Evolutionary conservation across 176 grass and related monocot genomes (phyloP).

Genomic region (Cymbopogon citratus): DNA sequence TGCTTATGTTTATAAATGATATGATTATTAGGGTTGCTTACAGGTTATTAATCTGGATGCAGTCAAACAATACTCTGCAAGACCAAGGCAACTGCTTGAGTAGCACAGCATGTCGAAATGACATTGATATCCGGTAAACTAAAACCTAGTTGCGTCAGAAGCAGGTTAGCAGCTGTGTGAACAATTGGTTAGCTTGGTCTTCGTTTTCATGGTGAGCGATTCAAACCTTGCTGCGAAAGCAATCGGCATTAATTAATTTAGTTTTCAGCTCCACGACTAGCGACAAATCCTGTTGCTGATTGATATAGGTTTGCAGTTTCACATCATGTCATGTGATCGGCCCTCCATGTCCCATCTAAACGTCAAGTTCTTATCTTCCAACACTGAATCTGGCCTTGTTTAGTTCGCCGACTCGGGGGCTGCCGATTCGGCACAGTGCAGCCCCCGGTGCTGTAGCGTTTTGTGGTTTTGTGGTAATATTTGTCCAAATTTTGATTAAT

Average conservation of each 20-base stretch:
- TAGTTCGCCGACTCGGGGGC: too few species aligned
- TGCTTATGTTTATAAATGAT: background rate
- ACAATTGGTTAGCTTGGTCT: conserved; percentile 20
- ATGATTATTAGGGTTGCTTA: background rate
- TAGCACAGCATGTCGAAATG: conserved; percentile 12
- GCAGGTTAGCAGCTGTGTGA: conserved; percentile 35
- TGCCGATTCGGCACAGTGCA: too few species aligned
- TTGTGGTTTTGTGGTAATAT: too few species aligned
- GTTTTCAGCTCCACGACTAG: conserved; percentile 15
- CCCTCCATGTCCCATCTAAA: conserved; percentile 12
- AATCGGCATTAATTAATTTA: conserved; percentile 16
- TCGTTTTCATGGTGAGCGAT: conserved; percentile 22
- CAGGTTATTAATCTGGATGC: conserved; percentile 7
- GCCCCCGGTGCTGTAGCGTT: too few species aligned
- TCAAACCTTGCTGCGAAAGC: conserved; percentile 53
- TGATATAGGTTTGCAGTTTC: background rate
- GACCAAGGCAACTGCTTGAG: conserved; percentile 2
- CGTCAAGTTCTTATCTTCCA: conserved; percentile 30
- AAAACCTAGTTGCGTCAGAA: conserved; percentile 25
- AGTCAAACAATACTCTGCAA: conserved; percentile 30
- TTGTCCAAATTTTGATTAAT: too few species aligned
- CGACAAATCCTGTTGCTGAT: conserved; percentile 40
- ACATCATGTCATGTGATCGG: background rate
- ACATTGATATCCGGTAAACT: background rate
- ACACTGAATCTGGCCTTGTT: too few species aligned